A percentile compares a stretch with the other conserved stretches of the same genome.
Evolutionary conservation across 164 flowering plant genomes (phyloP).

Genomic region (Aristolochia fimbriata): DNA sequence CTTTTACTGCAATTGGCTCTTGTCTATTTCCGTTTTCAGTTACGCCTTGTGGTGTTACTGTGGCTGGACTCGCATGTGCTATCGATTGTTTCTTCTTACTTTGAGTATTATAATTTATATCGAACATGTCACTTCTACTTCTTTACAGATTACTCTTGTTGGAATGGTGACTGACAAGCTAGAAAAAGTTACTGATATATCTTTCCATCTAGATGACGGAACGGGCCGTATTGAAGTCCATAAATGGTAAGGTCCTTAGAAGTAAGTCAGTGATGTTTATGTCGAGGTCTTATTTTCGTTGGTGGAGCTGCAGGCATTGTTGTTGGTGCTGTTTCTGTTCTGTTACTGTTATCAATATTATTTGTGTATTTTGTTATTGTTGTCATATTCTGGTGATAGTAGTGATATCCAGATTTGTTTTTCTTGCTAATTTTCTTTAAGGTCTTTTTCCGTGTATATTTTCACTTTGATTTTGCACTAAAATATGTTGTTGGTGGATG

Average conservation of each 20-base stretch:
- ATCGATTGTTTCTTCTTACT: too few species aligned
- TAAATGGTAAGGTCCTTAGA: slow-evolving; percentile 42
- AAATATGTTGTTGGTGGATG: not conserved
- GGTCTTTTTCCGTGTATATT: not conserved
- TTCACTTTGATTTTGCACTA: not conserved
- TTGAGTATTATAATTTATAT: too few species aligned
- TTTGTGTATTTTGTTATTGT: too few species aligned
- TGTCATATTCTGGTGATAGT: too few species aligned
- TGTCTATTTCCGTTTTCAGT: too few species aligned
- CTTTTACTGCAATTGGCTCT: not conserved
- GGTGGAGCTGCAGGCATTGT: not conserved
- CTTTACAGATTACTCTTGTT: slow-evolving; percentile 53
- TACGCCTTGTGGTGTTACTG: too few species aligned
- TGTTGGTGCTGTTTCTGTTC: too few species aligned
- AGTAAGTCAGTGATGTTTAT: not conserved
- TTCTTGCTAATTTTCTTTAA: too few species aligned
- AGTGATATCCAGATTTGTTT: too few species aligned
- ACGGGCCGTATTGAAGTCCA: slow-evolving; percentile 70
- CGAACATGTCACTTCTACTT: not conserved
- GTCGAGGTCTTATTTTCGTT: not conserved
- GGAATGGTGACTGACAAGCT: slow-evolving; percentile 54
- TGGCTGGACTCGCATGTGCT: too few species aligned
- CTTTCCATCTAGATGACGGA: slow-evolving; percentile 77
- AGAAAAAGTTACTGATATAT: slow-evolving; percentile 59
- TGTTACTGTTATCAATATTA: too few species aligned